Conservation (phyloP, 164 flowering plant species). For the Nymphaea thermarum region DNA sequence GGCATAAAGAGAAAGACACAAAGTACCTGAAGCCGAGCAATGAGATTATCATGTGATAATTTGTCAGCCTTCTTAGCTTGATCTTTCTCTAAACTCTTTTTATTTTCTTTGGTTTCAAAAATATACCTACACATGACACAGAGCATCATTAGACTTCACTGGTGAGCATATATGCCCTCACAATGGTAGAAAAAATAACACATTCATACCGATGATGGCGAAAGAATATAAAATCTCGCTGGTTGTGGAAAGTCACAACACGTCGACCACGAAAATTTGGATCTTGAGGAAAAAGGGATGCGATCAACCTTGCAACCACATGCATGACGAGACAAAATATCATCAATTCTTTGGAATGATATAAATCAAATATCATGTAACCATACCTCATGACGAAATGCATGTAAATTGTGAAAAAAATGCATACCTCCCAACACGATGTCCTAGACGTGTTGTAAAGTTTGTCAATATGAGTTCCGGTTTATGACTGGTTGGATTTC, state of each 20-base stretch:
- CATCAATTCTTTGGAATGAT: not conserved
- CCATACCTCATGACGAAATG: not conserved
- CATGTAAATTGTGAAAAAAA: not conserved
- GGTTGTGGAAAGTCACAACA: slow-evolving; percentile 94
- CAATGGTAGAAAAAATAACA: not conserved
- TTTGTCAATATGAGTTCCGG: slow-evolving; percentile 79
- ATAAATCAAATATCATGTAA: not conserved
- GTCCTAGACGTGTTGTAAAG: slow-evolving; percentile 86
- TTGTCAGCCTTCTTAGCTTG: slow-evolving; percentile 7
- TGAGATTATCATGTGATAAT: slow-evolving; percentile 24
- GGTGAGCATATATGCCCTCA: not conserved
- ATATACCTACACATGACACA: slow-evolving; percentile 36
- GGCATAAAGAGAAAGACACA: not conserved
- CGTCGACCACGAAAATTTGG: slow-evolving; percentile 82
- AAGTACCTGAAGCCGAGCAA: slow-evolving; percentile 79
- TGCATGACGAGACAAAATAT: slow-evolving; percentile 4
- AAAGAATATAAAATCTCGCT: slow-evolving; percentile 88
- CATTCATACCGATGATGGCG: slow-evolving; percentile 71
- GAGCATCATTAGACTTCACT: not conserved
- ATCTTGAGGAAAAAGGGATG: slow-evolving; percentile 77
- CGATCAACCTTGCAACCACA: slow-evolving; percentile 45
- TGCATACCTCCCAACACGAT: slow-evolving; percentile 74
- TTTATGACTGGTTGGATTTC: slow-evolving; percentile 78
- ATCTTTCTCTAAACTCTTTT: slow-evolving; percentile 27
- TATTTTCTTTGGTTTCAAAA: slow-evolving; percentile 66